A percentile compares a stretch with the other conserved stretches of the same genome.
These are phyloP conservation scores for Sanghuangporus weigelae DNA, from an alignment of 1,284 basidiomycete species.

Conservation along the genomic window DNA sequence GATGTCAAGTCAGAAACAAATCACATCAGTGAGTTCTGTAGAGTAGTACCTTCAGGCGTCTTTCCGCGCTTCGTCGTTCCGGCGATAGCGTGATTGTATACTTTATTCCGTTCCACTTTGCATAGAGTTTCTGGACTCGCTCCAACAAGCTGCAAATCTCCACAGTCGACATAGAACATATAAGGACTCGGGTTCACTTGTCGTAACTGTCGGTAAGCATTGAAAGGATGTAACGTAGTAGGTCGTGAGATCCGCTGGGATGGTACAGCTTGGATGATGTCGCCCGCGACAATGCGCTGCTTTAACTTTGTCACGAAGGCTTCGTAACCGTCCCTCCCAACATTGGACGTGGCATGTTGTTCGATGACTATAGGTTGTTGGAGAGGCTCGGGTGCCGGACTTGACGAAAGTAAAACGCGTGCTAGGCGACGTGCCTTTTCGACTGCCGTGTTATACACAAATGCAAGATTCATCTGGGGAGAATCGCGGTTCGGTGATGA, in stretches of 20 bases:
- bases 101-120: slow-evolving; percentile 89
- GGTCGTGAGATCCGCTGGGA: slow-evolving; percentile 85
- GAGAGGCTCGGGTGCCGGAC: slow-evolving; percentile 49
- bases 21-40: neutral
- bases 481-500: slow-evolving; percentile 54
- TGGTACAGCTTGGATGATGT: slow-evolving; percentile 99
- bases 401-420: slow-evolving; percentile 54
- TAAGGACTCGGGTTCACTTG: slow-evolving; percentile 97
- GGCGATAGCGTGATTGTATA: slow-evolving; percentile 97
- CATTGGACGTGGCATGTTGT: slow-evolving; percentile 79
- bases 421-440: slow-evolving; percentile 74
- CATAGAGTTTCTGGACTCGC: slow-evolving; percentile 98
- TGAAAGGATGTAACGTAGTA: slow-evolving; percentile 93
- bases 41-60: slow-evolving; percentile 63
- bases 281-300: slow-evolving; percentile 91
- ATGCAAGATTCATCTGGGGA: slow-evolving; percentile 58
- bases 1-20: neutral
- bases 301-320: slow-evolving; percentile 89
- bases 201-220: slow-evolving; percentile 89
- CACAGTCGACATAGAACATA: slow-evolving; percentile 98
- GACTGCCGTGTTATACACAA: slow-evolving; percentile 80
- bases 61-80: slow-evolving; percentile 90
- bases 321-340: slow-evolving; percentile 93
- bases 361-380: slow-evolving; percentile 70
- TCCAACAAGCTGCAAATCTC: slow-evolving; percentile 89